Evolutionary conservation across 495 filamentous ascomycete species (phyloP).

Genomic region (Bacidia rubella): DNA sequence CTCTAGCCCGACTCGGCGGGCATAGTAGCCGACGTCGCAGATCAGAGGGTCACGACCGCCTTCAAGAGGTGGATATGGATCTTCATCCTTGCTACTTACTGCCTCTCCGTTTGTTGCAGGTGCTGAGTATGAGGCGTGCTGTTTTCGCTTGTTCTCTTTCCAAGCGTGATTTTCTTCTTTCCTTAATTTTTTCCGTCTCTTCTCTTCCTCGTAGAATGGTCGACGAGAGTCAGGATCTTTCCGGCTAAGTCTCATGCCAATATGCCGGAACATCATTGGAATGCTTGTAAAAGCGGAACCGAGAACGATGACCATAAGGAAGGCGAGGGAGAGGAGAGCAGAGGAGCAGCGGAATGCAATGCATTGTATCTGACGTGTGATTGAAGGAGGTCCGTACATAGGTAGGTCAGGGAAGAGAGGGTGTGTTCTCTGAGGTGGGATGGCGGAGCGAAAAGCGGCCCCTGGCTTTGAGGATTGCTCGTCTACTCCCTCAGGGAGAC

Average conservation of each 20-base stretch:
- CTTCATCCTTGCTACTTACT: slow-evolving; percentile 35
- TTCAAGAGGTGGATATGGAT: slow-evolving; percentile 57
- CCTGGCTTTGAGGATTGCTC: slow-evolving; percentile 16
- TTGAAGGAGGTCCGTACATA: slow-evolving; percentile 62
- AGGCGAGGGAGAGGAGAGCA: slow-evolving; percentile 60
- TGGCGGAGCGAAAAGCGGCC: slow-evolving; percentile 24
- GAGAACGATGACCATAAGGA: slow-evolving; percentile 61
- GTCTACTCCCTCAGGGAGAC: slow-evolving; percentile 3
- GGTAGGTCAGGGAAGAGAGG: slow-evolving; percentile 83
- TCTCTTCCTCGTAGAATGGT: slow-evolving; percentile 61
- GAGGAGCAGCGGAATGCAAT: slow-evolving; percentile 47
- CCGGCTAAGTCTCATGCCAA: slow-evolving; percentile 37
- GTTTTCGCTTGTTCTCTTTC: slow-evolving; percentile 31
- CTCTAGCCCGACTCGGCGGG: slow-evolving; percentile 74
- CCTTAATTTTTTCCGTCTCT: slow-evolving; percentile 37
- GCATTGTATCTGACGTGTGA: slow-evolving; percentile 49
- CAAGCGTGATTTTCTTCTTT: slow-evolving; percentile 45
- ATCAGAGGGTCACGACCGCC: slow-evolving; percentile 66
- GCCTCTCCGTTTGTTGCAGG: slow-evolving; percentile 8
- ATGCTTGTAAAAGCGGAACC: slow-evolving; percentile 54
- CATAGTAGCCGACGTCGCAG: slow-evolving; percentile 78
- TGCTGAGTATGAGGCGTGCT: not conserved
- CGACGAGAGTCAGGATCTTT: slow-evolving; percentile 43
- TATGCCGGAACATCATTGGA: slow-evolving; percentile 31
- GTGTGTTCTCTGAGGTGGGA: slow-evolving; percentile 53